These are phyloP conservation scores for Aspergillus vadensis DNA, from an alignment of 2,329 filamentous ascomycete genomes.

Conservation along the genomic window DNA sequence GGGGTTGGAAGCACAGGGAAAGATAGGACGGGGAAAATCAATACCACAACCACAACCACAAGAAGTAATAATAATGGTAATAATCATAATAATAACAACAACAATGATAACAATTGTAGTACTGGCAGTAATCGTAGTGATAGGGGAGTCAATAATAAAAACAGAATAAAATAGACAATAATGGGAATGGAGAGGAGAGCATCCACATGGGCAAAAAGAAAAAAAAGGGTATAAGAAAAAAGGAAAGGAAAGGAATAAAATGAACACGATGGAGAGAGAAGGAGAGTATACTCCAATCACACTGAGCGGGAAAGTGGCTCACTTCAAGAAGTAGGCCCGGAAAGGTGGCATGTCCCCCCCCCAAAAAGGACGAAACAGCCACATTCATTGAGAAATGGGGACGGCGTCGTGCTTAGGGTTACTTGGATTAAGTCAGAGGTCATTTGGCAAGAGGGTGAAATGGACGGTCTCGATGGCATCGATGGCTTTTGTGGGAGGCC, in stretches of 20 bases:
- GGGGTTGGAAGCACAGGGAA: neutral
- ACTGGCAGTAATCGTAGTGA: neutral
- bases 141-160: neutral
- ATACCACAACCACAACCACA: neutral
- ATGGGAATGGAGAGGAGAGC: neutral
- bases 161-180: neutral
- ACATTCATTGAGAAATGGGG: neutral
- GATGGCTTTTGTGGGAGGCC: conserved; percentile 1
- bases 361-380: conserved; percentile 1
- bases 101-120: neutral
- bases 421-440: neutral
- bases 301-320: neutral
- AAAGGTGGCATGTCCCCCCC: neutral
- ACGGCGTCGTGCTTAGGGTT: neutral
- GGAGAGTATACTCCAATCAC: neutral
- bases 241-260: neutral
- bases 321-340: neutral
- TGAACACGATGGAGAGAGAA: neutral
- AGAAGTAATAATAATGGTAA: neutral
- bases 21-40: neutral
- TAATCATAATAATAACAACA: neutral
- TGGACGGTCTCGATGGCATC: conserved; percentile 4
- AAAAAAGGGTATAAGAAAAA: neutral
- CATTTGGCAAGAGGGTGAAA: neutral
- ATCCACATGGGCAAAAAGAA: too few species aligned